Percentiles rank a stretch among this genome's conserved stretches.
Conservation (phyloP, 2,329 filamentous ascomycete genomes). For the Dothistroma pini region DNA sequence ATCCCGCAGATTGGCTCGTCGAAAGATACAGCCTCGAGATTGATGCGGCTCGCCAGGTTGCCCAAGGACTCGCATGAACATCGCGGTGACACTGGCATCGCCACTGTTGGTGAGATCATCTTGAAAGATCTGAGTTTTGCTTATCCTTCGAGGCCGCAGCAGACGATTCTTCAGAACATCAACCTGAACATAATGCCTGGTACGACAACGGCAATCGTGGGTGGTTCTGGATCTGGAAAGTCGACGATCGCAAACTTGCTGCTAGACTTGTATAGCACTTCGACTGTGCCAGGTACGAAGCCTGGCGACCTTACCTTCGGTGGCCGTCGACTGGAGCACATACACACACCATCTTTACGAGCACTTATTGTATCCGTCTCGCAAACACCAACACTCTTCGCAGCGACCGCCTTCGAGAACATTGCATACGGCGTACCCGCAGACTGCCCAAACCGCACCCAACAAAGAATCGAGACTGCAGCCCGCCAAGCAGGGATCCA, state of each 20-base stretch:
- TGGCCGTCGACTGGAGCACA: slow-evolving; percentile 51
- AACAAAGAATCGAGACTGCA: slow-evolving; percentile 45
- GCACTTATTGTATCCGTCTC: slow-evolving; percentile 64
- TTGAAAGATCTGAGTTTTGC: slow-evolving; percentile 65
- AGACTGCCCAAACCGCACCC: slow-evolving; percentile 49
- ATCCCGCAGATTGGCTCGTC: slow-evolving; percentile 78
- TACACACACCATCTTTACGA: slow-evolving; percentile 61
- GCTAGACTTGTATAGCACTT: slow-evolving; percentile 72
- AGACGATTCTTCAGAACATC: slow-evolving; percentile 59
- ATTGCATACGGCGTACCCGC: slow-evolving; percentile 72
- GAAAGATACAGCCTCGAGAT: slow-evolving; percentile 65
- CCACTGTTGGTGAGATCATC: slow-evolving; percentile 51
- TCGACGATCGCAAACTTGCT: slow-evolving; percentile 76
- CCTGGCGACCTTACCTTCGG: slow-evolving; percentile 55
- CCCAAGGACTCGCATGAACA: slow-evolving; percentile 58
- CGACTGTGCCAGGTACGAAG: slow-evolving; percentile 10
- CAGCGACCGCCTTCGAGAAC: slow-evolving; percentile 71
- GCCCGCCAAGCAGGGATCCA: slow-evolving; percentile 63
- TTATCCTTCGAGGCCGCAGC: slow-evolving; percentile 59
- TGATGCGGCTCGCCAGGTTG: slow-evolving; percentile 67
- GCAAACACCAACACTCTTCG: slow-evolving; percentile 73
- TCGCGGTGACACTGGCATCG: slow-evolving; percentile 44
- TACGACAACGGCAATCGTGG: slow-evolving; percentile 73
- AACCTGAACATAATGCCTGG: slow-evolving; percentile 61
- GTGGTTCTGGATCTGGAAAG: slow-evolving; percentile 85